A percentile compares a stretch with the other conserved stretches of the same genome.
Conservation (phyloP, 2,329 filamentous ascomycete genomes). For the Penicillium sp. region DNA sequence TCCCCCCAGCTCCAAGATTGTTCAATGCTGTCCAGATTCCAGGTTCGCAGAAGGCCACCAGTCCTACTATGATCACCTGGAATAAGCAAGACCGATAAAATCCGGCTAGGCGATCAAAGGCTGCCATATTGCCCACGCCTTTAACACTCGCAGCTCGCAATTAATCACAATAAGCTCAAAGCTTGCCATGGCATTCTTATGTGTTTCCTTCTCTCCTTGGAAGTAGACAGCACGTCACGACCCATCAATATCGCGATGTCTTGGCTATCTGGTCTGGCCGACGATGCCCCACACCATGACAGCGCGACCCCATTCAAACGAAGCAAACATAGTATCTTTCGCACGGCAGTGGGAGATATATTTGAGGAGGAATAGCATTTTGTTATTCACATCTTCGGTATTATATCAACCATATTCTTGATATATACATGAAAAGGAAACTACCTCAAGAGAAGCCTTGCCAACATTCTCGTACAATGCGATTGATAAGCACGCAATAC, state of each 20-base stretch:
- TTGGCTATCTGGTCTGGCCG: background rate
- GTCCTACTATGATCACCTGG: constrained; percentile 46
- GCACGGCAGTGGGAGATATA: too few relatives aligned
- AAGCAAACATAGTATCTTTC: too few relatives aligned
- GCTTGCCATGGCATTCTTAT: too few relatives aligned
- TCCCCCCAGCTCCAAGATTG: constrained; percentile 49
- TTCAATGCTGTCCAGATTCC: constrained; percentile 53
- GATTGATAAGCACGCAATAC: constrained; percentile 15
- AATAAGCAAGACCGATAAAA: constrained; percentile 50
- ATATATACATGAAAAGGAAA: too few relatives aligned
- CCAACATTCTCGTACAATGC: too few relatives aligned
- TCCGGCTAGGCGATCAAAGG: constrained; percentile 1
- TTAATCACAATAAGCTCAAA: too few relatives aligned
- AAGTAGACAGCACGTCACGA: constrained; percentile 16
- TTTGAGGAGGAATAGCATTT: too few relatives aligned
- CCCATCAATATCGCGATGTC: constrained; percentile 12
- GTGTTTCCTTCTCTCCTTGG: background rate
- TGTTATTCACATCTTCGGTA: too few relatives aligned
- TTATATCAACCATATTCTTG: too few relatives aligned
- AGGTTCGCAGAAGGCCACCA: constrained; percentile 47
- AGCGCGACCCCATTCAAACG: too few relatives aligned
- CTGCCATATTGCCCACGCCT: background rate
- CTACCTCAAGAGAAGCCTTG: too few relatives aligned
- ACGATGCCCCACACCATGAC: background rate
- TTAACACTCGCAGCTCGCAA: too few relatives aligned